These are phyloP conservation scores for Coleophoma crateriformis DNA, from an alignment of 2,329 filamentous ascomycete species.

Conservation along the genomic window DNA sequence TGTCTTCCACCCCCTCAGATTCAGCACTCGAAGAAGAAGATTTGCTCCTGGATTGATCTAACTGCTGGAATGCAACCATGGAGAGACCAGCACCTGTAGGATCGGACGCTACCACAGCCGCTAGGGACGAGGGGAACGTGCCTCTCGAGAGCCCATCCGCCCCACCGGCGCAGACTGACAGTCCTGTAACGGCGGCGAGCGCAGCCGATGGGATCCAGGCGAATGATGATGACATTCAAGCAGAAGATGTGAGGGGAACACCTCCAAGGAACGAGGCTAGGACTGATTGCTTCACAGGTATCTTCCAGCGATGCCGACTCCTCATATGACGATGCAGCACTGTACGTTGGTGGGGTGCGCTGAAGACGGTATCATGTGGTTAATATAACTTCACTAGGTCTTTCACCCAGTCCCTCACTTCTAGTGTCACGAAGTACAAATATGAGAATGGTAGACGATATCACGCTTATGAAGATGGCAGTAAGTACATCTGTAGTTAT, in stretches of 20 bases:
- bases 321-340: slow-evolving; percentile 3
- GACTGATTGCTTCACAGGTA: not conserved
- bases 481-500: slow-evolving; percentile 4
- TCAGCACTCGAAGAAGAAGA: too few relatives aligned
- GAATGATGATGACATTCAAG: not conserved
- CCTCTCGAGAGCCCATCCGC: too few relatives aligned
- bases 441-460: slow-evolving; percentile 44
- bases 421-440: slow-evolving; percentile 37
- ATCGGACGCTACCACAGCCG: too few relatives aligned
- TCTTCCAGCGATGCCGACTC: slow-evolving; percentile 2
- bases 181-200: too few relatives aligned
- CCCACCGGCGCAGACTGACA: too few relatives aligned
- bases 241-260: not conserved
- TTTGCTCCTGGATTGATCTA: too few relatives aligned
- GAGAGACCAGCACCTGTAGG: too few relatives aligned
- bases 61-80: too few relatives aligned
- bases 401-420: slow-evolving; percentile 28
- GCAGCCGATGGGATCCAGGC: not conserved
- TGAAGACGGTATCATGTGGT: not conserved
- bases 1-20: too few relatives aligned
- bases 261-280: too few relatives aligned
- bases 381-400: not conserved
- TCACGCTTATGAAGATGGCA: slow-evolving; percentile 36
- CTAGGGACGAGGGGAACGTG: too few relatives aligned
- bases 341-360: not conserved